Percentiles rank a stretch among this genome's conserved stretches.
Conservation (phyloP, 371 early-diverging fungal species). For the Dichotomocladium elegans region DNA sequence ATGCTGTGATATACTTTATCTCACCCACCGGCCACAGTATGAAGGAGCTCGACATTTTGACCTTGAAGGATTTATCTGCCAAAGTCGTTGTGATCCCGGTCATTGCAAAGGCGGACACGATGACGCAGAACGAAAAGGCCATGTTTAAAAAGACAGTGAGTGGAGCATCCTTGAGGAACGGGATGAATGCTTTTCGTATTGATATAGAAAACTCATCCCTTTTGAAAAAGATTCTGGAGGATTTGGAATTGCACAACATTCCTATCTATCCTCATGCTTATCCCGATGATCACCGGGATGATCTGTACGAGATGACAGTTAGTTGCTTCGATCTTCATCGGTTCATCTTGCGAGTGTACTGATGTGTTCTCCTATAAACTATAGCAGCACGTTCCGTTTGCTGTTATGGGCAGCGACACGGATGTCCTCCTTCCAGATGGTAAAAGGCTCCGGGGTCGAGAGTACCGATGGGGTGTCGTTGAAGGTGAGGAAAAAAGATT, state of each 20-base stretch:
- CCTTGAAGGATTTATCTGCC: constrained; percentile 75
- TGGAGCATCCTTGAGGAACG: too few species aligned
- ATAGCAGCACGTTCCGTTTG: constrained; percentile 77
- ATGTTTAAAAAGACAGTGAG: constrained; percentile 68
- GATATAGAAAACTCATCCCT: too few species aligned
- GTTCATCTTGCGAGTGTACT: too few species aligned
- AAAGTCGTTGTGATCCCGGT: constrained; percentile 91
- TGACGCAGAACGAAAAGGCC: constrained; percentile 61
- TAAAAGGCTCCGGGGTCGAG: constrained; percentile 78
- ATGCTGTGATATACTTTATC: constrained; percentile 92
- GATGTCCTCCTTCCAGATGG: constrained; percentile 64
- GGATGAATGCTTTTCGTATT: neutral
- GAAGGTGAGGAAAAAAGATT: constrained; percentile 51
- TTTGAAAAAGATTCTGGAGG: constrained; percentile 70
- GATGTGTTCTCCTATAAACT: too few species aligned
- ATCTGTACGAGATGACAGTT: constrained; percentile 64
- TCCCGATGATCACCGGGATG: constrained; percentile 58
- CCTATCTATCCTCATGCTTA: constrained; percentile 64
- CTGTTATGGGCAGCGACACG: constrained; percentile 88
- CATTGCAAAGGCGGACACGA: constrained; percentile 69
- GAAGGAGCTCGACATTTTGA: constrained; percentile 87
- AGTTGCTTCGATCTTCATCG: too few species aligned
- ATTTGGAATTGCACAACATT: constrained; percentile 71
- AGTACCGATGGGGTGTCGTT: constrained; percentile 97
- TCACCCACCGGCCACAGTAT: constrained; percentile 91